phyloP scores from a whole-genome alignment of 1,284 basidiomycete species.

The Cutaneotrichosporon sp. region DNA sequence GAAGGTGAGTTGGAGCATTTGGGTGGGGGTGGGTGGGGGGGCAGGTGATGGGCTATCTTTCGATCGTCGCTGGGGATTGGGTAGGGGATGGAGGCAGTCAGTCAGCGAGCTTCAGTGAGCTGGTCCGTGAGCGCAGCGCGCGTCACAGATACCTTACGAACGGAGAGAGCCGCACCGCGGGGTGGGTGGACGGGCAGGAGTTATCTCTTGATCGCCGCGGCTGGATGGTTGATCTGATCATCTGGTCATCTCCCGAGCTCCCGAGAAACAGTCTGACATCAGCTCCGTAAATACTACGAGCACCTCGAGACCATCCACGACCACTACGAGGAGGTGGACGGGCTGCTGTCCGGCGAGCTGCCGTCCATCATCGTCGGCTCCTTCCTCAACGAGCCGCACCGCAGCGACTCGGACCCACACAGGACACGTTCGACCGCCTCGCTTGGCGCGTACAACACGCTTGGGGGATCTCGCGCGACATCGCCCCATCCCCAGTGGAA shows the following conservation, averaged over 20 bases:
- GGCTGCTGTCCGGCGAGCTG: conserved; percentile 47
- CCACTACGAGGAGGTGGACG: conserved; percentile 52
- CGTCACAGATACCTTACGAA: too few species aligned
- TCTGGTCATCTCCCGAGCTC: background rate
- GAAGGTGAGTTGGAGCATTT: conserved; percentile 35
- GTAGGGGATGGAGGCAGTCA: too few species aligned
- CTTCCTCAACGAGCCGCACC: conserved; percentile 25
- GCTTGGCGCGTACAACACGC: background rate
- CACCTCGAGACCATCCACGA: conserved; percentile 40
- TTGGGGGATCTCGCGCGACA: background rate
- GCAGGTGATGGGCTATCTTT: too few species aligned
- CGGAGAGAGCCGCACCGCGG: too few species aligned
- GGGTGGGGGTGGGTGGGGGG: background rate
- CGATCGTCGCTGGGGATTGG: too few species aligned
- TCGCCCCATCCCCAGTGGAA: conserved; percentile 4
- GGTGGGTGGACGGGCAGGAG: too few species aligned
- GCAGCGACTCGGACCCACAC: background rate
- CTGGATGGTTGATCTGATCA: background rate
- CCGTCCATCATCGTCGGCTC: conserved; percentile 45
- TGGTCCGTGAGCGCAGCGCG: too few species aligned
- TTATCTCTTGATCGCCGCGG: background rate
- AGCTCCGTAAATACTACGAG: conserved; percentile 49
- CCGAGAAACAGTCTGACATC: conserved; percentile 12
- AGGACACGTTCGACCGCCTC: background rate
- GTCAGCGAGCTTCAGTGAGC: too few species aligned